Evolutionary conservation across 768 basidiomycete genomes (phyloP), one percentile per base, ranked within the genome.

Genomic region (Thelephora ganbajun): DNA sequence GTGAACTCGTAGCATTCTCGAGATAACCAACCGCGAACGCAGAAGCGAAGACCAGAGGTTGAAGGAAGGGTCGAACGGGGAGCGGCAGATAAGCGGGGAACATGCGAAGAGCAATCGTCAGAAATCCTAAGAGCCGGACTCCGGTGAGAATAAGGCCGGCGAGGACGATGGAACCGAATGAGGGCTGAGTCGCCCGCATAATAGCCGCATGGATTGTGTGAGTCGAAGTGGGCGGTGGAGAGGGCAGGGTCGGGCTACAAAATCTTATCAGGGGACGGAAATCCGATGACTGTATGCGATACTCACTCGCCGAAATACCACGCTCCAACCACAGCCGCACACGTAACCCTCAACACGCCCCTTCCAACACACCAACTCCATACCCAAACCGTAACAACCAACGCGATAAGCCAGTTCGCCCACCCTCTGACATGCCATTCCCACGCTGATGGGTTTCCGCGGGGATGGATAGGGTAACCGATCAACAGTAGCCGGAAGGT

Each of bases 291-390:
- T 43, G n/a, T 47, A 22, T 22, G n/a, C 23, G 26, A 14, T 0
- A 60, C 77, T 57, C 55, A 80, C 74, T 77, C 69, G 23, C 74
- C 61, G 63, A 89, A 94, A 60, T 94, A 96, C 92, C 92, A 97
- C 41, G 83, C 80, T 1, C 90, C 92, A 33, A 97, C 76, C 3
- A 92, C 86, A 26, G 81, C 83, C 0, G 89, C 81, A 48, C 80
- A 77, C 2, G 80, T 76, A 47, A 83, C 85, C 6, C 88, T 70
- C 39, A 91, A 64, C 1, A 88, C 59, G 1, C 91, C 91, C 35
- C 90, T 72, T 16, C 85, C 78, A 5, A 96, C 81, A 9, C 73
- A 76, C 75, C 82, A 80, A 16, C 73, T 79, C 81, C 81, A 83
- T n/a, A 80, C 61, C 78, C 80, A 83, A 0, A 78, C 60, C 1